Evolutionary conservation across 192 early-diverging fungal species (phyloP), one percentile per base, ranked within the genome.

Genomic region (Podila verticillata): DNA sequence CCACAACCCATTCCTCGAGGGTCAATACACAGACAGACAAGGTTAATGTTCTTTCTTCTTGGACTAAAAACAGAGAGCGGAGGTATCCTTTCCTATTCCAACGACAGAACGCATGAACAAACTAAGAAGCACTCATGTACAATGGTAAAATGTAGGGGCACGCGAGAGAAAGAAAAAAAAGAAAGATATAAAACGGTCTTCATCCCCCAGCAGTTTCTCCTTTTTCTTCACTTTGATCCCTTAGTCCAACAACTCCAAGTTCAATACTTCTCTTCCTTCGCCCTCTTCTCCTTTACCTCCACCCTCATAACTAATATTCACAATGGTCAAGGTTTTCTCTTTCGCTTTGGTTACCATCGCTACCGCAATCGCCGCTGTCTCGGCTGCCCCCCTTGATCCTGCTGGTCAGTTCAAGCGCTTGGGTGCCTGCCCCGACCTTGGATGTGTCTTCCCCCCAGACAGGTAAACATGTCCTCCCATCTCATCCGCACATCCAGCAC

Each of bases 361-460:
- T 54, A 72, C 70, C 5, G 77, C 77, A 65, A 57, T 72, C 57
- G 70, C 77, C 56, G 61, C 57, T 31, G 69, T 72, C 58, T 63
- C 74, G 35, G 71, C 63, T 47, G 31, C 70, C 22, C 47, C 54
- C 8, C 69, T 77, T 68, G 84, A 86, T 54, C 67, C 73, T 39
- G 57, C 63, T 68, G 84, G 84, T 66, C 84, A 86, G 67, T 86
- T 81, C 64, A 83, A 83, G 75, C 75, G 84, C 61, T 70, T 86
- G 61, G 82, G 82, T 74, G 84, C 84, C 26, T 86, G 84, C 80
- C 84, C 84, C 28, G 74, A 69, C 51, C 82, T 81, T 47, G 84
- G 82, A 51, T 86, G 84, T 68, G 75, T 86, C 51, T 83, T 83
- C 61, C 84, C 84, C 66, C 84, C 84, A 62, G 79, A 81, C 67